These are phyloP conservation scores for Populus ilicifolia DNA, from an alignment of 345 rosid species.

Conservation along the genomic window DNA sequence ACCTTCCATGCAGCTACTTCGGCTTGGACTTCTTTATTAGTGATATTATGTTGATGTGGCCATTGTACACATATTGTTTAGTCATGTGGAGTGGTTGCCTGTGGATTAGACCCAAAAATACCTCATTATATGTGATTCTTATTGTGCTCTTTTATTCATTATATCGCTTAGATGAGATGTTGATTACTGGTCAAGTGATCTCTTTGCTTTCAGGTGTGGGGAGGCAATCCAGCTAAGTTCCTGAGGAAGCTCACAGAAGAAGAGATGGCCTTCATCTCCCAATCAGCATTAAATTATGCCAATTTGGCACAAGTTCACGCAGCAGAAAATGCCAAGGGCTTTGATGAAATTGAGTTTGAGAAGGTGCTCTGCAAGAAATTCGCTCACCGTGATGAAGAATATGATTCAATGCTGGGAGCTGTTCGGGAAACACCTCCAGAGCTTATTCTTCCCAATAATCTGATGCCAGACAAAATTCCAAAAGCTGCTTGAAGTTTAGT, in stretches of 20 bases:
- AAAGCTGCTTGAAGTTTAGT: conserved; percentile 30
- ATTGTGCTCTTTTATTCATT: not conserved
- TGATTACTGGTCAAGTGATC: not conserved
- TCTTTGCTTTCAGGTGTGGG: conserved; percentile 64
- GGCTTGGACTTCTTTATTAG: too few species aligned
- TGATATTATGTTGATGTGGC: too few species aligned
- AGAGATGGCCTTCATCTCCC: conserved; percentile 67
- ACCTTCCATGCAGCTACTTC: too few species aligned
- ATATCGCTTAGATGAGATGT: not conserved
- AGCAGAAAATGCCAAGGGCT: conserved; percentile 74
- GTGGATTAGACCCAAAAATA: too few species aligned
- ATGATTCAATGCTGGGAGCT: conserved; percentile 81
- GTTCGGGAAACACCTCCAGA: conserved; percentile 78
- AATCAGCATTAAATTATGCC: conserved; percentile 72
- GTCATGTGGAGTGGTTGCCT: too few species aligned
- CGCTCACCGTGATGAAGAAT: conserved; percentile 66
- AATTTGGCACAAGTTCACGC: conserved; percentile 88
- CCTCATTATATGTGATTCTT: too few species aligned
- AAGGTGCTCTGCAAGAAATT: conserved; percentile 79
- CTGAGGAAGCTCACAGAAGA: conserved; percentile 76
- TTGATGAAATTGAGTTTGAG: conserved; percentile 82
- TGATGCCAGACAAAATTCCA: conserved; percentile 45
- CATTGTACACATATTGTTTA: too few species aligned
- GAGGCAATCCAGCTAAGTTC: conserved; percentile 96
- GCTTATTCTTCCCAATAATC: conserved; percentile 70